Conservation (phyloP, 2,329 filamentous ascomycete species). For the Verticillium nonalfalfae region DNA sequence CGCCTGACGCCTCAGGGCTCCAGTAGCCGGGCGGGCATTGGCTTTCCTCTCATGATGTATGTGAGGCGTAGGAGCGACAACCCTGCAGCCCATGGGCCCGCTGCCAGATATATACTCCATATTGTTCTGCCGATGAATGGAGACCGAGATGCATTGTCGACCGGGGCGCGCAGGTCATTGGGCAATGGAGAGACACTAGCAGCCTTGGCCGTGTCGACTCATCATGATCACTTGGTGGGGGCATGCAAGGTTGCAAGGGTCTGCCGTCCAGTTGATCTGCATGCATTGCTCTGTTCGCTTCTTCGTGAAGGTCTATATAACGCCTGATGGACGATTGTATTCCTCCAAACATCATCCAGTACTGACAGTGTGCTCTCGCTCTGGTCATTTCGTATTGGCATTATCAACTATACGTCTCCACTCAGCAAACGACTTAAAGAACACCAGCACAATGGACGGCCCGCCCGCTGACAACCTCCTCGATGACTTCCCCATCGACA, state of each 20-base stretch:
- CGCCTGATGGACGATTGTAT: too few species aligned
- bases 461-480: not conserved
- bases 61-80: too few species aligned
- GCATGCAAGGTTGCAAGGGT: not conserved
- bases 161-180: not conserved
- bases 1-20: too few species aligned
- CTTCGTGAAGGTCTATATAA: not conserved
- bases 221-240: not conserved
- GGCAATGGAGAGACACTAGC: not conserved
- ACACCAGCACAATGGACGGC: not conserved
- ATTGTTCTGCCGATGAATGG: too few species aligned
- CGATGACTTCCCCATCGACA: conserved; percentile 25
- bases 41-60: too few species aligned
- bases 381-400: too few species aligned
- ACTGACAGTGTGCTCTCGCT: too few species aligned
- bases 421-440: not conserved
- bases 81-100: too few species aligned
- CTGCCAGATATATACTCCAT: too few species aligned
- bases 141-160: not conserved
- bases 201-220: not conserved
- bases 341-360: too few species aligned
- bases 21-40: too few species aligned
- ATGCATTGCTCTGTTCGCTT: not conserved
- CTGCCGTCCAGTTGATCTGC: not conserved
- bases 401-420: not conserved